These are phyloP conservation scores for Chlorella sorokiniana DNA, from an alignment of 139 green algal species.

Conservation along the genomic window DNA sequence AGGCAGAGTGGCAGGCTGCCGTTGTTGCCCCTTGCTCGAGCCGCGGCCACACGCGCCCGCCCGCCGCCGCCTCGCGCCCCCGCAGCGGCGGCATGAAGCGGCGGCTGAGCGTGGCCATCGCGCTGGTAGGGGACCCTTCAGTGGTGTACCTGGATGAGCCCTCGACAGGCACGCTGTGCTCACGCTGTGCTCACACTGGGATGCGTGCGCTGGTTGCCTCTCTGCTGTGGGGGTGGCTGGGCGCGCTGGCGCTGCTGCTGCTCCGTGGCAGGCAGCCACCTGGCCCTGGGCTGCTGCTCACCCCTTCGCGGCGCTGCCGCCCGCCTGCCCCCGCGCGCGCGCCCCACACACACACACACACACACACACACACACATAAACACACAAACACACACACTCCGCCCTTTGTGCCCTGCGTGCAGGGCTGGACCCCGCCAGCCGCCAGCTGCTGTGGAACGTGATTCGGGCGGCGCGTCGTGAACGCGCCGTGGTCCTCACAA, in stretches of 20 bases:
- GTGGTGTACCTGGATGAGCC: slow-evolving; percentile 81
- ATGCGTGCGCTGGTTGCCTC: not conserved
- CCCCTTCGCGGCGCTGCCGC: too few relatives aligned
- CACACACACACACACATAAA: not conserved
- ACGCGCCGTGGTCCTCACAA: slow-evolving; percentile 90
- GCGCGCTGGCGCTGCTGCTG: too few relatives aligned
- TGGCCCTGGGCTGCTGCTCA: too few relatives aligned
- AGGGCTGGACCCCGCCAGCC: slow-evolving; percentile 68
- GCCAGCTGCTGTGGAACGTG: slow-evolving; percentile 77
- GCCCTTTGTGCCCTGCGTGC: not conserved
- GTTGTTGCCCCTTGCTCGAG: not conserved
- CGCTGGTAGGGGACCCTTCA: slow-evolving; percentile 51
- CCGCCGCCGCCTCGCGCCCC: not conserved
- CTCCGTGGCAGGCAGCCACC: too few relatives aligned
- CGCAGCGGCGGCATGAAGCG: slow-evolving; percentile 60
- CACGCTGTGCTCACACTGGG: not conserved
- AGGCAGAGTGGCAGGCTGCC: not conserved
- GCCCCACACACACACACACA: too few relatives aligned
- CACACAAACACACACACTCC: not conserved
- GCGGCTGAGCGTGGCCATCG: slow-evolving; percentile 60
- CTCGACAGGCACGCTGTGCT: slow-evolving; percentile 36
- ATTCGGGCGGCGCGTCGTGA: slow-evolving; percentile 60
- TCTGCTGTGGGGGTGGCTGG: too few relatives aligned
- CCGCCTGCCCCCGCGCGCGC: too few relatives aligned
- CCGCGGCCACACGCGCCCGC: not conserved